Percentiles rank a stretch among this genome's conserved stretches.
These are phyloP conservation scores for Rhizophora mangle DNA, from an alignment of 345 rosid genomes.

Conservation along the genomic window DNA sequence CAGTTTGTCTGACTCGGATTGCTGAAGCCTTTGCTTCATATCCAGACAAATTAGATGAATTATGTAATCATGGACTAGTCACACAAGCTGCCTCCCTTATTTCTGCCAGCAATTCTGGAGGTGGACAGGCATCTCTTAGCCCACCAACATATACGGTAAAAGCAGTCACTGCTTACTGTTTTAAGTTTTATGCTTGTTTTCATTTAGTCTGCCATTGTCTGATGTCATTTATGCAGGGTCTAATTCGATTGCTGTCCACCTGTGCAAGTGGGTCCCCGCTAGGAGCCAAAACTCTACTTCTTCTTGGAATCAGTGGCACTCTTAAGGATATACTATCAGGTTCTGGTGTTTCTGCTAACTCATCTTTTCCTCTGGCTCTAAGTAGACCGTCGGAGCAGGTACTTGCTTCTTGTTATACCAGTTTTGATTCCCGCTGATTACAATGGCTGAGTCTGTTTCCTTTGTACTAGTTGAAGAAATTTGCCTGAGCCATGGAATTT, in stretches of 20 bases:
- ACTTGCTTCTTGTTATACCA: slow-evolving; percentile 6
- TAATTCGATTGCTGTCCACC: slow-evolving; percentile 87
- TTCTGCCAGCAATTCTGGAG: slow-evolving; percentile 83
- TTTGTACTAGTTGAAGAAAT: background rate
- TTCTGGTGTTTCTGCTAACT: slow-evolving; percentile 78
- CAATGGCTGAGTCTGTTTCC: background rate
- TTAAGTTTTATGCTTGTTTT: background rate
- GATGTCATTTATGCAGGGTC: slow-evolving; percentile 58
- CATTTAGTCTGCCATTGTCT: slow-evolving; percentile 21
- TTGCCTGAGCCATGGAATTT: background rate
- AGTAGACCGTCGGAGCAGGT: slow-evolving; percentile 99
- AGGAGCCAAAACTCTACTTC: slow-evolving; percentile 89
- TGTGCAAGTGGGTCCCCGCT: slow-evolving; percentile 97
- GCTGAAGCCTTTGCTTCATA: slow-evolving; percentile 92
- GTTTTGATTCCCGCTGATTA: slow-evolving; percentile 10
- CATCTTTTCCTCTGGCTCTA: slow-evolving; percentile 82
- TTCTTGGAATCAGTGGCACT: slow-evolving; percentile 88
- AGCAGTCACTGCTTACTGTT: slow-evolving; percentile 1
- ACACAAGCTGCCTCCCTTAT: slow-evolving; percentile 94
- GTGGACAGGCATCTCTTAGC: slow-evolving; percentile 93
- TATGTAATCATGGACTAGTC: slow-evolving; percentile 94
- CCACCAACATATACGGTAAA: slow-evolving; percentile 87
- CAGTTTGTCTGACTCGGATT: slow-evolving; percentile 94
- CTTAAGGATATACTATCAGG: slow-evolving; percentile 87
- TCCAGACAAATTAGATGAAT: slow-evolving; percentile 83